Evolutionary conservation across 352 stramenopile species (phyloP).

Genomic region (Phytopythium oedochilum): DNA sequence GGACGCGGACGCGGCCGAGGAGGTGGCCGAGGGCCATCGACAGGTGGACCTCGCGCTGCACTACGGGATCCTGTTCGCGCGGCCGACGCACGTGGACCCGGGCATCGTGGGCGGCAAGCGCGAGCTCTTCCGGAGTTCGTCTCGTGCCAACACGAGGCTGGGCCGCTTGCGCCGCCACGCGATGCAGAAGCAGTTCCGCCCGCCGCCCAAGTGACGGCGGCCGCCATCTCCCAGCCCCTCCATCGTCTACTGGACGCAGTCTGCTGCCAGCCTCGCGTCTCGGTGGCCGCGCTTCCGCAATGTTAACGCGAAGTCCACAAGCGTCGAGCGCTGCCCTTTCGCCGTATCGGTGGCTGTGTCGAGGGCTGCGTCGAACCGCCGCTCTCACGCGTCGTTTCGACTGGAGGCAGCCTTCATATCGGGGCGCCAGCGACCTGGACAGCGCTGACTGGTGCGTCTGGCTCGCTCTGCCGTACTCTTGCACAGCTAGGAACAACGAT

Average conservation of each 20-base stretch:
- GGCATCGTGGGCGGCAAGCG: conserved; percentile 69
- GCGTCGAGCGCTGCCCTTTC: not conserved
- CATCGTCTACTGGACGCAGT: too few relatives aligned
- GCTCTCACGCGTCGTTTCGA: too few relatives aligned
- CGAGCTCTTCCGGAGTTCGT: conserved; percentile 56
- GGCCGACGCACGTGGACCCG: conserved; percentile 69
- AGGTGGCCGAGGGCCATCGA: conserved; percentile 50
- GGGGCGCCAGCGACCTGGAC: too few relatives aligned
- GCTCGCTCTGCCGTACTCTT: too few relatives aligned
- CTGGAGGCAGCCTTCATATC: too few relatives aligned
- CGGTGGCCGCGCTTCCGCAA: too few relatives aligned
- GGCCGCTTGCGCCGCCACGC: conserved; percentile 34
- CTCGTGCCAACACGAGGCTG: conserved; percentile 43
- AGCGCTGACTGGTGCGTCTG: not conserved
- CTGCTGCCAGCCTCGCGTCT: too few relatives aligned
- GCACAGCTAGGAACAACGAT: too few relatives aligned
- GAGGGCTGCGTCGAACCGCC: too few relatives aligned
- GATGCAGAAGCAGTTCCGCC: conserved; percentile 43
- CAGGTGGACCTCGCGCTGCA: conserved; percentile 77
- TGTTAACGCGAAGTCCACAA: too few relatives aligned
- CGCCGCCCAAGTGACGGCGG: conserved; percentile 6
- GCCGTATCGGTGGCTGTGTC: not conserved
- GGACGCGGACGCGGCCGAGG: conserved; percentile 22
- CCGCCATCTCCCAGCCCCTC: too few relatives aligned
- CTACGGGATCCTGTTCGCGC: conserved; percentile 81